Evolutionary conservation across 192 early-diverging fungal genomes (phyloP), one percentile per base, ranked within the genome.

Genomic region (Umbelopsis sp.): DNA sequence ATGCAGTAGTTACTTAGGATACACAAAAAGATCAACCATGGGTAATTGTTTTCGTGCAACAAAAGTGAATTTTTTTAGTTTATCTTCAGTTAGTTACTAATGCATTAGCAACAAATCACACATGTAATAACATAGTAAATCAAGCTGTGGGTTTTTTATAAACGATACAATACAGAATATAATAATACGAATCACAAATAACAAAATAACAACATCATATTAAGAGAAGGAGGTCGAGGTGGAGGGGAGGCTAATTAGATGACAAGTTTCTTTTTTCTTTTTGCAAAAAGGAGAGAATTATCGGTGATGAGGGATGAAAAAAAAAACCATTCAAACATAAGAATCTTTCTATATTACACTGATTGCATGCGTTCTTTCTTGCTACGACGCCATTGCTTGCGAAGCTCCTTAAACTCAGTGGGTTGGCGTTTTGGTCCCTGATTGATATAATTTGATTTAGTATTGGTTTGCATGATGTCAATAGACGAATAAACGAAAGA

Each of bases 391-490:
- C 86, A 87, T 58, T 78, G 77, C 53, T 87, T 85, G 22, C 86
- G 76, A 46, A 85, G 81, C 46, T 87, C 86, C 76, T 87, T 87
- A 67, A 87, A 87, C 71, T 87, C 86, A 30, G 68, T 46, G 10
- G 76, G 76, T 49, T 78, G 64, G 46, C 76, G 68, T 83, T 73
- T 79, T 48, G 27, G 46, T 9, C 50, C 55, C 48, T 75, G 49
- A 35, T 20, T 21, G 45, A 72, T 66, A 50, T 46, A 50, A 44
- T 65, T 33, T 51, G 23, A 48, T 37, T 55, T 18, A 18, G 65
- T 18, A 30, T 23, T 61, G 5, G 52, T 55, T 61, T 27, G 27
- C 61, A 35, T 44, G 1, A n/a, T 46, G n/a, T 55, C 7, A 13
- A 23, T 69, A 3, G 18, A 3, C 46, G 11, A 23, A 37, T 46